These are phyloP conservation scores for Salvia hispanica DNA, from an alignment of 257 asterid genomes.

Conservation along the genomic window DNA sequence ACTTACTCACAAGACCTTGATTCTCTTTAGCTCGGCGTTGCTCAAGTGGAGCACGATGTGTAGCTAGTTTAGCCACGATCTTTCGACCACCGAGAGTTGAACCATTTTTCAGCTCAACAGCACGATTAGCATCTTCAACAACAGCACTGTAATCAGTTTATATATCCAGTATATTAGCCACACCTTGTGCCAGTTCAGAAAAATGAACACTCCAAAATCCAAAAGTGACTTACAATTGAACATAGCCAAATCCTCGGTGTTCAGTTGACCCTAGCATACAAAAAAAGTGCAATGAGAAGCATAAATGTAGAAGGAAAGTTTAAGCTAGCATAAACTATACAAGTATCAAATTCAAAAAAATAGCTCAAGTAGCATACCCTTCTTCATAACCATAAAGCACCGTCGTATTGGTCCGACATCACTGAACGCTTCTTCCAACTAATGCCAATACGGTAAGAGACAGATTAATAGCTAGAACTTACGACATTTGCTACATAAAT, in stretches of 20 bases:
- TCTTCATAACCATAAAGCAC: too few species aligned
- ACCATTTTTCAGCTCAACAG: conserved; percentile 81
- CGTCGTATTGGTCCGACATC: too few species aligned
- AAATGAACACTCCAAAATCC: neutral
- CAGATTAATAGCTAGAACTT: too few species aligned
- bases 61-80: conserved; percentile 81
- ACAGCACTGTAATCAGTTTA: conserved; percentile 57
- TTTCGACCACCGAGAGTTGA: conserved; percentile 77
- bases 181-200: neutral
- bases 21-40: conserved; percentile 65
- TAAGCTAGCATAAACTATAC: neutral
- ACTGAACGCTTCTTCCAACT: too few species aligned
- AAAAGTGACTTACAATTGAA: conserved; percentile 76
- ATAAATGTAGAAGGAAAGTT: neutral
- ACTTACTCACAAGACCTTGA: conserved; percentile 59
- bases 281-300: conserved; percentile 22
- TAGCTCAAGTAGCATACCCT: conserved; percentile 41
- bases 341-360: conserved; percentile 16
- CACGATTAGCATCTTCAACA: conserved; percentile 80
- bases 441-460: too few species aligned
- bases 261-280: conserved; percentile 64
- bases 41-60: conserved; percentile 82
- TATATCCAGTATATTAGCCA: conserved; percentile 29
- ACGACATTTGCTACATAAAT: too few species aligned
- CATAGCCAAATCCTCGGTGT: conserved; percentile 94